These are phyloP conservation scores for Huntiella omanensis DNA, from an alignment of 2,329 filamentous ascomycete species.

Conservation along the genomic window DNA sequence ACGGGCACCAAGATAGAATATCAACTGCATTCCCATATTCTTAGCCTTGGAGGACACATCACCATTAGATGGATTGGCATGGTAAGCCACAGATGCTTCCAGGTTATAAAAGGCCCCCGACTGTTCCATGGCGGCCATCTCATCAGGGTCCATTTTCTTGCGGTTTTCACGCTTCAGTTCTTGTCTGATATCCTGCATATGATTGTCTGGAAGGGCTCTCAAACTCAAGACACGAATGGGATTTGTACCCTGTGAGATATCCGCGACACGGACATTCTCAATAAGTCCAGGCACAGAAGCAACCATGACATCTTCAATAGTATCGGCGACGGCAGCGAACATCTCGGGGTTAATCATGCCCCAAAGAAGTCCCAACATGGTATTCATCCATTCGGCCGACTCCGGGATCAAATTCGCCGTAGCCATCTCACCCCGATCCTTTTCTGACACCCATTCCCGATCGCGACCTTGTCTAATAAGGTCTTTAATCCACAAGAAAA, in stretches of 20 bases:
- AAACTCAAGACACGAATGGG: conserved; percentile 76
- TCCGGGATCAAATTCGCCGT: conserved; percentile 80
- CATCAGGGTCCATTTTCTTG: conserved; percentile 67
- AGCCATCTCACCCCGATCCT: conserved; percentile 66
- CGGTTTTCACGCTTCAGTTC: conserved; percentile 62
- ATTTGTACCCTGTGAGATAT: conserved; percentile 86
- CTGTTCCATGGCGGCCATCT: conserved; percentile 74
- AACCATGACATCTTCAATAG: conserved; percentile 73
- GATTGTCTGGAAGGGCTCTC: conserved; percentile 58
- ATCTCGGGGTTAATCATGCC: conserved; percentile 87
- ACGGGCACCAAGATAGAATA: conserved; percentile 83
- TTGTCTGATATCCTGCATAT: conserved; percentile 66
- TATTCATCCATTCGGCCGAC: conserved; percentile 93
- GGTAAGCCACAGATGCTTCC: conserved; percentile 78
- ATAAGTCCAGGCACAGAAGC: conserved; percentile 80
- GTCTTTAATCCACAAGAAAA: conserved; percentile 83
- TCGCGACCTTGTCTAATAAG: conserved; percentile 65
- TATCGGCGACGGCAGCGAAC: conserved; percentile 84
- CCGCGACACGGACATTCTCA: conserved; percentile 84
- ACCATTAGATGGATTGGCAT: conserved; percentile 55
- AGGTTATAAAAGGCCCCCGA: conserved; percentile 87
- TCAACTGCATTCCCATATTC: conserved; percentile 93
- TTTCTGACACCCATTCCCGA: conserved; percentile 74
- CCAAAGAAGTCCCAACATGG: conserved; percentile 68
- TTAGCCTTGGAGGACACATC: conserved; percentile 63